phyloP scores from a whole-genome alignment of 768 basidiomycete species.

The Suillus ampliporus region DNA sequence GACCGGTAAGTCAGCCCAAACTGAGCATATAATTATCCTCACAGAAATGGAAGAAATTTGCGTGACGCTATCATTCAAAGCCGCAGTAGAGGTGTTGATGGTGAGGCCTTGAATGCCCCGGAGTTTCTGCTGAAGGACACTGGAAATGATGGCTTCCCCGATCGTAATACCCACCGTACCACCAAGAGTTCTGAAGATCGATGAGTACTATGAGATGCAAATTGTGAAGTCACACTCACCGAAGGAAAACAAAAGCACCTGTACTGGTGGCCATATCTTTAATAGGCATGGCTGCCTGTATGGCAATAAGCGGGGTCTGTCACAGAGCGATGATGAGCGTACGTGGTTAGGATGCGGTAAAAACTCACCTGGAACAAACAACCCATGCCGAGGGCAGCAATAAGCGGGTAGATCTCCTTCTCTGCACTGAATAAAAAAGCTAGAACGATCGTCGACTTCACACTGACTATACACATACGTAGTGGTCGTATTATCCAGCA shows the following conservation, averaged over 20 bases:
- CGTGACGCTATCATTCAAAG: conserved; percentile 53
- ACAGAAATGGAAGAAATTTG: conserved; percentile 43
- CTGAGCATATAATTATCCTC: not conserved
- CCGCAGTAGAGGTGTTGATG: conserved; percentile 48
- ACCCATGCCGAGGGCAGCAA: conserved; percentile 41
- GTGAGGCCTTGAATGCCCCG: conserved; percentile 22
- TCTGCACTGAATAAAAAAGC: conserved; percentile 25
- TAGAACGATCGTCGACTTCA: conserved; percentile 1
- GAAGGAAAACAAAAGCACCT: conserved; percentile 40
- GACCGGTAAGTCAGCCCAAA: conserved; percentile 1
- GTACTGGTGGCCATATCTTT: conserved; percentile 51
- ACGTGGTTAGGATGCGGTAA: not conserved
- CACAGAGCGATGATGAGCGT: not conserved
- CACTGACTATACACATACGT: conserved; percentile 25
- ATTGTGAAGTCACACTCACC: conserved; percentile 20
- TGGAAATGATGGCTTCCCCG: conserved; percentile 73
- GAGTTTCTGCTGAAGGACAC: conserved; percentile 41
- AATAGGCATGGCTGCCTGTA: conserved; percentile 54
- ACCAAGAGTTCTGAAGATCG: conserved; percentile 61
- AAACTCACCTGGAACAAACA: conserved; percentile 38
- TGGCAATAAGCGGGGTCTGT: conserved; percentile 38
- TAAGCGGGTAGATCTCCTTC: conserved; percentile 39
- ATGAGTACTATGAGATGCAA: conserved; percentile 1
- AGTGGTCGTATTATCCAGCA: conserved; percentile 38
- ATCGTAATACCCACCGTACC: conserved; percentile 77